These are phyloP conservation scores for Parascedosporium putredinis DNA, from an alignment of 2,329 filamentous ascomycete species.

Conservation along the genomic window DNA sequence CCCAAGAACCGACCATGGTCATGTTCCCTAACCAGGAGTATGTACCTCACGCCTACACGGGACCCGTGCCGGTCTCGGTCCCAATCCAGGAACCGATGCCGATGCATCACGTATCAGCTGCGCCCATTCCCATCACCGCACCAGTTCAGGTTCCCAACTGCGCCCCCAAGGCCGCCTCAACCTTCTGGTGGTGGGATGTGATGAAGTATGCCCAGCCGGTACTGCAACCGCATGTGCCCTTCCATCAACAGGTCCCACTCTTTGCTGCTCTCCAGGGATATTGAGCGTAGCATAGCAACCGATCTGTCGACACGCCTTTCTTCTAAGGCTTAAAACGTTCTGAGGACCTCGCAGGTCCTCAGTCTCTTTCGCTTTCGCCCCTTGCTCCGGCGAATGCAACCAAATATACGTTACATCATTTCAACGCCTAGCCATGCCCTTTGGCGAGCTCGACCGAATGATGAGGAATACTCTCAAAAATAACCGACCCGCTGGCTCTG, in stretches of 20 bases:
- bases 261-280: slow-evolving; percentile 42
- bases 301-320: too few species aligned
- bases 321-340: too few species aligned
- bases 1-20: slow-evolving; percentile 29
- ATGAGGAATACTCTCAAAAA: too few species aligned
- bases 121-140: slow-evolving; percentile 12
- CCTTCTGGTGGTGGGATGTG: slow-evolving; percentile 40
- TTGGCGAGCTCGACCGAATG: too few species aligned
- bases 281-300: slow-evolving; percentile 16
- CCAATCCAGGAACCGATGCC: slow-evolving; percentile 25
- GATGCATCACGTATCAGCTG: slow-evolving; percentile 18
- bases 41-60: slow-evolving; percentile 33
- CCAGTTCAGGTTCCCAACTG: slow-evolving; percentile 24
- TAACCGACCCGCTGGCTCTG: not conserved
- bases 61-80: slow-evolving; percentile 21
- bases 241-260: slow-evolving; percentile 42
- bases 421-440: too few species aligned
- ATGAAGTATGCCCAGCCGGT: slow-evolving; percentile 41
- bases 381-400: not conserved
- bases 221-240: slow-evolving; percentile 37
- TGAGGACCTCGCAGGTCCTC: too few species aligned
- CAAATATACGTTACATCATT: not conserved
- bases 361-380: not conserved
- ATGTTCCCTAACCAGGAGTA: slow-evolving; percentile 36
- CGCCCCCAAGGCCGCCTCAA: slow-evolving; percentile 36